A percentile compares a stretch with the other conserved stretches of the same genome.
These are phyloP conservation scores for Metarhizium robertsii DNA, from an alignment of 2,329 filamentous ascomycete species.

Conservation along the genomic window DNA sequence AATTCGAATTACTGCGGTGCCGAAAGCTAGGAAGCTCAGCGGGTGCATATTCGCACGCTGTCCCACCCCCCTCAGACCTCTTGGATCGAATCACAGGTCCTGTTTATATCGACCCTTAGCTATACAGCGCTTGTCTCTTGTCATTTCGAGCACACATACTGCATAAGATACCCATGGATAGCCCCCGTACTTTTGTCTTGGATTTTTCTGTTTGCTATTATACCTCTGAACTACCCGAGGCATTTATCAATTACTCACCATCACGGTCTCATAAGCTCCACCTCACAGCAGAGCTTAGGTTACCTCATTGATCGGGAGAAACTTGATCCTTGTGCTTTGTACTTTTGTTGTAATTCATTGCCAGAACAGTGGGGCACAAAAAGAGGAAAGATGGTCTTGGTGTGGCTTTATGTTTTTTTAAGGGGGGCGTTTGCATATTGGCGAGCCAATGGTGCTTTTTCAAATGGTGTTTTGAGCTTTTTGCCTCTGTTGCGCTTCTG, in stretches of 20 bases:
- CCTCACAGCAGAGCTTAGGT: background rate
- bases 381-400: background rate
- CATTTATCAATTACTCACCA: background rate
- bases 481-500: background rate
- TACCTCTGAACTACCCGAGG: background rate
- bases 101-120: background rate
- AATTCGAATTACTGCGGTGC: background rate
- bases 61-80: background rate
- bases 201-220: background rate
- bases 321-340: background rate
- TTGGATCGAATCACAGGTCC: background rate
- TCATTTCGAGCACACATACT: slow-evolving; percentile 9
- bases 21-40: slow-evolving; percentile 1
- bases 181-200: background rate
- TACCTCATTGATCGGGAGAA: background rate
- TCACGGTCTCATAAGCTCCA: background rate
- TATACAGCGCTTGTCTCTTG: background rate
- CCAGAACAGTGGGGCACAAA: background rate
- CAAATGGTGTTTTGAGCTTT: background rate
- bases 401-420: background rate
- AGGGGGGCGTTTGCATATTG: background rate
- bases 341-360: background rate
- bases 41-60: background rate
- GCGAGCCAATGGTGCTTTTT: background rate
- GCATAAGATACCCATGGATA: slow-evolving; percentile 14